Conservation (phyloP, 2,329 filamentous ascomycete genomes). For the Colletotrichum paranaense region DNA sequence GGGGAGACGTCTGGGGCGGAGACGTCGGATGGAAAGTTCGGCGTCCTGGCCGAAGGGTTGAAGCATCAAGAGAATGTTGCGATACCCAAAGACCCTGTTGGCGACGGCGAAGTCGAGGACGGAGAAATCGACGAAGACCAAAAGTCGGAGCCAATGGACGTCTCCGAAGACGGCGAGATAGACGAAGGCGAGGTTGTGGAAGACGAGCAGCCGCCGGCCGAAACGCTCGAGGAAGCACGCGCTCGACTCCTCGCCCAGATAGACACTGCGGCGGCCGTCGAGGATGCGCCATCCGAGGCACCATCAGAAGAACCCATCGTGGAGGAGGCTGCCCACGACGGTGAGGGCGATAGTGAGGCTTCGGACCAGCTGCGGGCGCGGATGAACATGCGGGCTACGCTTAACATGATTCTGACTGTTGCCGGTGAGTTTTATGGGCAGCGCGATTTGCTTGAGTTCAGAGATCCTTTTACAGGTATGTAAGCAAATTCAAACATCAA, state of each 20-base stretch:
- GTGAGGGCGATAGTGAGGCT: slow-evolving; percentile 32
- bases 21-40: background rate
- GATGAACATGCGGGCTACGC: slow-evolving; percentile 73
- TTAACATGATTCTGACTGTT: slow-evolving; percentile 93
- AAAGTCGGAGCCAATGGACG: slow-evolving; percentile 55
- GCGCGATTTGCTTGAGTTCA: slow-evolving; percentile 82
- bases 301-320: slow-evolving; percentile 25
- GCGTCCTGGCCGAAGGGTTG: slow-evolving; percentile 25
- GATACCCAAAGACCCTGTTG: slow-evolving; percentile 37
- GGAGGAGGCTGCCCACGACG: background rate
- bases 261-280: slow-evolving; percentile 38
- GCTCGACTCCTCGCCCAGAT: slow-evolving; percentile 60
- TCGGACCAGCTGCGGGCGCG: slow-evolving; percentile 46
- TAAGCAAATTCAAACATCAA: slow-evolving; percentile 41
- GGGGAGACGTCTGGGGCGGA: slow-evolving; percentile 11
- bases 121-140: slow-evolving; percentile 34
- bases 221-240: slow-evolving; percentile 59
- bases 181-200: slow-evolving; percentile 47
- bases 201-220: slow-evolving; percentile 38
- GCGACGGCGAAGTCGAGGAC: slow-evolving; percentile 33
- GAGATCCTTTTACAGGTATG: slow-evolving; percentile 68
- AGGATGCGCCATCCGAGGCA: slow-evolving; percentile 42
- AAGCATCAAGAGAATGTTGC: slow-evolving; percentile 33
- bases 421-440: slow-evolving; percentile 92
- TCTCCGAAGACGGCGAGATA: slow-evolving; percentile 52